These are phyloP conservation scores for Candida peoriensis DNA, from an alignment of 805 yeast species.

Conservation along the genomic window DNA sequence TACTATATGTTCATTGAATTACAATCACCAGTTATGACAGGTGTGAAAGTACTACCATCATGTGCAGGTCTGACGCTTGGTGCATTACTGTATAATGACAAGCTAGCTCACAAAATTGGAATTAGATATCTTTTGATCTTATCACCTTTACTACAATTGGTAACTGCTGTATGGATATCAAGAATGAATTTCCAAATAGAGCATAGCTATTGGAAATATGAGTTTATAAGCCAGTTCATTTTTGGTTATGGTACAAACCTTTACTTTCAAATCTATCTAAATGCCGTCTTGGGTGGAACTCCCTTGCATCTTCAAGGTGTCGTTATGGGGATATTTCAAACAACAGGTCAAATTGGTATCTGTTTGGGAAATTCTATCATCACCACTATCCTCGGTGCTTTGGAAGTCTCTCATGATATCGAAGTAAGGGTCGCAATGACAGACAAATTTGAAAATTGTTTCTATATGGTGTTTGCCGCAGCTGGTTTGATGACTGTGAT, in stretches of 20 bases:
- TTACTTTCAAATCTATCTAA: conserved; percentile 31
- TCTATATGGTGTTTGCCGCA: not conserved
- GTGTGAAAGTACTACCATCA: conserved; percentile 32
- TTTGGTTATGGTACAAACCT: conserved; percentile 25
- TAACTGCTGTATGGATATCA: conserved; percentile 17
- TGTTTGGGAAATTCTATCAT: conserved; percentile 26
- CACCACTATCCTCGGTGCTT: conserved; percentile 25
- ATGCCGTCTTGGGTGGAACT: conserved; percentile 27
- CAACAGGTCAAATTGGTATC: conserved; percentile 31
- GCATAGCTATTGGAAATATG: conserved; percentile 27
- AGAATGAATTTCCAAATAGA: conserved; percentile 12
- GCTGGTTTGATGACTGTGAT: not conserved
- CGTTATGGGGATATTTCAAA: conserved; percentile 32
- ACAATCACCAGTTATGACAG: conserved; percentile 30
- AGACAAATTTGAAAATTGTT: not conserved
- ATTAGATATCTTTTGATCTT: conserved; percentile 13
- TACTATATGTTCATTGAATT: conserved; percentile 24
- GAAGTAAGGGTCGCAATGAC: not conserved
- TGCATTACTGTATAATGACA: conserved; percentile 22
- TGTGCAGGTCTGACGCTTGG: conserved; percentile 28
- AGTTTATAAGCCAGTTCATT: conserved; percentile 22
- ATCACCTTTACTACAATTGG: conserved; percentile 8
- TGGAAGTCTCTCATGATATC: not conserved
- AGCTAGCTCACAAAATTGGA: conserved; percentile 19
- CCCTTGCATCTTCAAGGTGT: conserved; percentile 36